These are phyloP conservation scores for Arctostaphylos glauca DNA, from an alignment of 148 eudicot genomes.

Conservation along the genomic window DNA sequence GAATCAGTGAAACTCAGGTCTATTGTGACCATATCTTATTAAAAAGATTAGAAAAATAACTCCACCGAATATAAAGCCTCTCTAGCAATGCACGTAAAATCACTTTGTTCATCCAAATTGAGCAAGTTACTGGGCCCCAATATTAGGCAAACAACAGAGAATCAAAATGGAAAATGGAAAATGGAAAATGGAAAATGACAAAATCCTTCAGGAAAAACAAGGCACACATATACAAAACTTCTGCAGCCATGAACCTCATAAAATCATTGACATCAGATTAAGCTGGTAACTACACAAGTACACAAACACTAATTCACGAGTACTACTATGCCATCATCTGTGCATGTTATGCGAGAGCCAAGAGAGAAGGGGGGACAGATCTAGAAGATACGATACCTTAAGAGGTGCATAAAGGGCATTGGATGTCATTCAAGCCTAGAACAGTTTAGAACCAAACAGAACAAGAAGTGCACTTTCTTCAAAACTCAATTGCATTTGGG, in stretches of 20 bases:
- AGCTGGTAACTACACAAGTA: not conserved
- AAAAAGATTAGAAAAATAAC: not conserved
- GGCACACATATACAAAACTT: not conserved
- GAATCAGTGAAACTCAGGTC: not conserved
- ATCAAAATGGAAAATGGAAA: not conserved
- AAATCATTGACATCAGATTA: not conserved
- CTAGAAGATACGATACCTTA: not conserved
- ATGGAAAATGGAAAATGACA: not conserved
- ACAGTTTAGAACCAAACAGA: not conserved
- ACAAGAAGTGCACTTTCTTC: too few relatives aligned
- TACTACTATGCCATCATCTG: not conserved
- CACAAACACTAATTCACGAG: not conserved
- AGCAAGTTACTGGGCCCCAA: not conserved
- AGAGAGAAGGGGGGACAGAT: not conserved
- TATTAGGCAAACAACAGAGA: not conserved
- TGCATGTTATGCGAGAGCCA: not conserved
- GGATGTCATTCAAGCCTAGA: not conserved
- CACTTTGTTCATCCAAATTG: conserved; percentile 1
- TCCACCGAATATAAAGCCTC: not conserved
- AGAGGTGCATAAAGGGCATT: not conserved
- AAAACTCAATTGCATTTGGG: too few relatives aligned
- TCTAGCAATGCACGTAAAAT: not conserved
- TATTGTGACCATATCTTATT: not conserved
- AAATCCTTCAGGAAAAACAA: not conserved
- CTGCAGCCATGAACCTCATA: not conserved